These are phyloP conservation scores for Limnanthes douglasii DNA, from an alignment of 345 rosid genomes.

Conservation along the genomic window DNA sequence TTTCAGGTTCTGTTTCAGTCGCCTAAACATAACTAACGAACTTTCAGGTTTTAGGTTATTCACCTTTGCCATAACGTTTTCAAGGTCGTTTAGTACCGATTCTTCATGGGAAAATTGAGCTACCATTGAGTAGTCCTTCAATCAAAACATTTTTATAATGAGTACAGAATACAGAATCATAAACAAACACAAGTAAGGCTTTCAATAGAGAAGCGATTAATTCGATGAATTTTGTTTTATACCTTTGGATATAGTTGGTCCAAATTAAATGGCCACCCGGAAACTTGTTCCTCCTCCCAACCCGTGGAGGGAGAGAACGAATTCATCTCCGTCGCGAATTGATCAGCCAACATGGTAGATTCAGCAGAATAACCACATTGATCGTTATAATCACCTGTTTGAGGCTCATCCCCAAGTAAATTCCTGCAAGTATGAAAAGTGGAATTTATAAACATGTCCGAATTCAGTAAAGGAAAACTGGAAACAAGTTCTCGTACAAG, in stretches of 20 bases:
- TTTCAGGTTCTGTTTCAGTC: neutral
- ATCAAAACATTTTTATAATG: neutral
- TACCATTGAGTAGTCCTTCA: constrained; percentile 11
- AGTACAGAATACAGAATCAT: neutral
- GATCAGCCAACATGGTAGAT: constrained; percentile 8
- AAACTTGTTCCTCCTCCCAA: constrained; percentile 9
- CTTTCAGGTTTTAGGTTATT: neutral
- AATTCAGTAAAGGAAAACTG: no score
- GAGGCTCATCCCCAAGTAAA: constrained; percentile 22
- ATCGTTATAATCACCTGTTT: constrained; percentile 12
- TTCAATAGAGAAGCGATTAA: neutral
- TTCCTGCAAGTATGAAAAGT: constrained; percentile 18
- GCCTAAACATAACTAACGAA: neutral
- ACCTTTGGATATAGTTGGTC: no score
- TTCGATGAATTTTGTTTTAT: no score
- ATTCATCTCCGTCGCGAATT: constrained; percentile 7
- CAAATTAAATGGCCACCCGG: neutral
- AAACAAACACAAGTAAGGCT: neutral
- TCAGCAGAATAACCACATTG: constrained; percentile 17
- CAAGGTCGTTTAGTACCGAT: constrained; percentile 34
- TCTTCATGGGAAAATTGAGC: constrained; percentile 33
- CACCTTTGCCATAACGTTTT: constrained; percentile 39
- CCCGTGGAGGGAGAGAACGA: constrained; percentile 14
- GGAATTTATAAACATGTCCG: constrained; percentile 12
- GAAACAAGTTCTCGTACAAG: no score